Base-by-base conservation (phyloP, 176 grass and related monocot genomes). In the Paspalum notatum region DNA sequence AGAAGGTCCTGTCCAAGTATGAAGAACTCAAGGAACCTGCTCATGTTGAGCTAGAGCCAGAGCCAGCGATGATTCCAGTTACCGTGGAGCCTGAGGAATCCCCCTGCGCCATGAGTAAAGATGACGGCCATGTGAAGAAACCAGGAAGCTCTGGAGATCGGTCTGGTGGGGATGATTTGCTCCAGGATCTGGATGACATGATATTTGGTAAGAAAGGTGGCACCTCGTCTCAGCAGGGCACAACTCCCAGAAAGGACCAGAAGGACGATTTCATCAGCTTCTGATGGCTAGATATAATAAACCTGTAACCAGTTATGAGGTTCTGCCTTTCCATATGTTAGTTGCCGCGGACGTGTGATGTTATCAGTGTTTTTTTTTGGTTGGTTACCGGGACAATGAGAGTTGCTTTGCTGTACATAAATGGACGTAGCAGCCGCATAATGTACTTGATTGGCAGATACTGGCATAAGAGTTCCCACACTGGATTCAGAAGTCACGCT, bases 31-130 rank as follows among this genome's bases (percentile, higher is more conserved):
- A 93, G 79, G 83, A 93, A 25, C 96, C 90, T 71, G 43, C 78
- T 1, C 44, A 4, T 26, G 82, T 75, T 14, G 77, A 89, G 22
- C 71, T 79, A 38, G 92, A 91, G 87, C 83, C 90, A 71, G 84
- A 95, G 57, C 96, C 92, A 60, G 92, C 92, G 1, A 93, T 87
- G 77, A 98, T 95, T 83, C 92, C 90, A 43, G 86, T 95, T 5
- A 87, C 82, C 9, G 88, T 91, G 40, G 94, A 94, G 80, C 87
- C 87, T 26, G 89, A 97, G 67, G 84, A 93, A 42, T 89, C 87
- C 44, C 85, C 91, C 16, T 73, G 78, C 2, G 15, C 66, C 72
- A 47, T 70, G 37, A 59, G 68, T 50, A 86, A 65, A 68, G 66
- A 85, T 60, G 89, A 93, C 7, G 41, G 48, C 61, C 66, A 81